These are phyloP conservation scores for Lasiodiplodia sp. DNA, from an alignment of 2,329 filamentous ascomycete genomes.

Conservation along the genomic window DNA sequence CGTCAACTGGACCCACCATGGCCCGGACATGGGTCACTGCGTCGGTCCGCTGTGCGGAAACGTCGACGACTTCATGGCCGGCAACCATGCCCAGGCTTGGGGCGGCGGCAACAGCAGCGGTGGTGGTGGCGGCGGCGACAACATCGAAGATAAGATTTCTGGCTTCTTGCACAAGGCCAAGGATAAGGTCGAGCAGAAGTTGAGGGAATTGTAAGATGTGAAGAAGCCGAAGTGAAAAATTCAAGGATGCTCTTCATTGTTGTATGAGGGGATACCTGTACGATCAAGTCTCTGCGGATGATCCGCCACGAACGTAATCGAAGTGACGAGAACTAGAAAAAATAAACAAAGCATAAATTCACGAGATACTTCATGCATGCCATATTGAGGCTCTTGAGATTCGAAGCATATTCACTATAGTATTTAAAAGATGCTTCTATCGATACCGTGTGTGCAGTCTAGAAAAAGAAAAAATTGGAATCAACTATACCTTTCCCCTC, in stretches of 20 bases:
- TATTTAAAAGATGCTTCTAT: neutral
- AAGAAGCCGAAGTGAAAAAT: neutral
- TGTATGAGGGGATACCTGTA: constrained; percentile 1
- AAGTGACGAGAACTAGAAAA: neutral
- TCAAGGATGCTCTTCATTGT: neutral
- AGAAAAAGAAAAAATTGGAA: neutral
- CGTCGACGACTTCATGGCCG: constrained; percentile 26
- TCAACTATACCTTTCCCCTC: neutral
- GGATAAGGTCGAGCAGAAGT: constrained; percentile 28
- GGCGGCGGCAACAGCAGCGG: neutral
- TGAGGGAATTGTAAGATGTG: constrained; percentile 25
- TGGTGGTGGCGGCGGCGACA: neutral
- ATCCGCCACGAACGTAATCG: neutral
- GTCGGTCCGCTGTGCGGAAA: constrained; percentile 35
- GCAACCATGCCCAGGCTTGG: constrained; percentile 12
- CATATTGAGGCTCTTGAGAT: neutral
- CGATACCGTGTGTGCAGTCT: neutral
- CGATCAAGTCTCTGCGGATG: neutral
- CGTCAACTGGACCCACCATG: constrained; percentile 42
- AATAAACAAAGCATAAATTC: neutral
- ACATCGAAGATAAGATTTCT: constrained; percentile 18
- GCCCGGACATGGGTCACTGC: constrained; percentile 43
- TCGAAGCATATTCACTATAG: neutral
- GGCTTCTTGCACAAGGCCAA: constrained; percentile 28
- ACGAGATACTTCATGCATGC: neutral